Evolutionary conservation across 192 early-diverging fungal species (phyloP).

Genomic region (Linnemannia elongata): DNA sequence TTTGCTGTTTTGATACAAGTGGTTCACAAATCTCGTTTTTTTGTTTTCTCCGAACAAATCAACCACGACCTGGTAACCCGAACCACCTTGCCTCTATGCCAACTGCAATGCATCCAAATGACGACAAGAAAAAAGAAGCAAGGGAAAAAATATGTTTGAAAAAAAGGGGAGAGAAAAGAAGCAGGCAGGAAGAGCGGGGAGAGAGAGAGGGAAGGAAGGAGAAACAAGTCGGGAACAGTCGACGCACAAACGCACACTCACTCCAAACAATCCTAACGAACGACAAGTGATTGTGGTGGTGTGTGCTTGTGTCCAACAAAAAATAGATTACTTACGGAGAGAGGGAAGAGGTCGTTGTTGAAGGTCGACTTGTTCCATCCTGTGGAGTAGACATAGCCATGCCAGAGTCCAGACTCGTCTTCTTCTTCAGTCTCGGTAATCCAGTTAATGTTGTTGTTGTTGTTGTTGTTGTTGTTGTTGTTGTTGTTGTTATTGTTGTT

Average conservation of each 20-base stretch:
- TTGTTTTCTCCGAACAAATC: not conserved
- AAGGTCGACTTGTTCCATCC: slow-evolving; percentile 3
- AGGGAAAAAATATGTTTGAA: not conserved
- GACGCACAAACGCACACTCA: not conserved
- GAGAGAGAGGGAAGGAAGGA: not conserved
- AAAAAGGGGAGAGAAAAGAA: not conserved
- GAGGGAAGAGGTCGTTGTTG: not conserved
- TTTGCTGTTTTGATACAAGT: not conserved
- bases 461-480: not conserved
- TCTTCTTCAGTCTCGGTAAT: not conserved
- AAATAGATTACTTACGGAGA: not conserved
- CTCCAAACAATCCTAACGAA: not conserved
- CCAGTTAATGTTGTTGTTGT: not conserved
- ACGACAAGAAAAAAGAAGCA: not conserved
- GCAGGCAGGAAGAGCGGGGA: not conserved
- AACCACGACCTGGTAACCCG: not conserved
- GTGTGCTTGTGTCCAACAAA: not conserved
- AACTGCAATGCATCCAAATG: not conserved
- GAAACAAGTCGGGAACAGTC: not conserved
- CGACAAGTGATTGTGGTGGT: not conserved
- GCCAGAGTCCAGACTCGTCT: not conserved
- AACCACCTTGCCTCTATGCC: not conserved
- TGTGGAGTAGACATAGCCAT: not conserved
- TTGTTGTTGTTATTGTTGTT: not conserved
- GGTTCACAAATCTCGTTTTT: not conserved